Evolutionary conservation across 2,329 filamentous ascomycete genomes (phyloP).

Genomic region (Colletotrichum cereale): DNA sequence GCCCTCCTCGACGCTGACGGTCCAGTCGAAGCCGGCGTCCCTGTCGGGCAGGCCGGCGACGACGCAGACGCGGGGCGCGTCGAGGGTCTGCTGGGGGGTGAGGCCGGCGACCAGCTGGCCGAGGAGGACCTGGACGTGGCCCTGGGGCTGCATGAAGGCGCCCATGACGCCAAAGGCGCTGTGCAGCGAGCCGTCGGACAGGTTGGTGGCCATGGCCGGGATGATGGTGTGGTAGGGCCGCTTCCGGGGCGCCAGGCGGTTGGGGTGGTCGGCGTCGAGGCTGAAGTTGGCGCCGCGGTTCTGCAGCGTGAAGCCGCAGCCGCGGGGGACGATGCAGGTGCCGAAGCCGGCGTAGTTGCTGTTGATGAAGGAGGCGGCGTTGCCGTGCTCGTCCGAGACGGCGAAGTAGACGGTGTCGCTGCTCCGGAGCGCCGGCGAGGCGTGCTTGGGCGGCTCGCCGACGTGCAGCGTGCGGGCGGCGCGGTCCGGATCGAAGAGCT

Average conservation of each 20-base stretch:
- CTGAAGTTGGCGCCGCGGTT: conserved; percentile 92
- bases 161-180: conserved; percentile 97
- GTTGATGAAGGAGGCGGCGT: conserved; percentile 97
- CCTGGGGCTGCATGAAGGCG: conserved; percentile 98
- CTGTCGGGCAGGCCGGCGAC: conserved; percentile 77
- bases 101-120: conserved; percentile 88
- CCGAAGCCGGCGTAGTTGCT: conserved; percentile 93
- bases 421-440: conserved; percentile 81
- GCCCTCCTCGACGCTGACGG: conserved; percentile 85
- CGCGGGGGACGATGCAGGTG: conserved; percentile 84
- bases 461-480: conserved; percentile 74
- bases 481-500: conserved; percentile 68
- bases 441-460: conserved; percentile 65
- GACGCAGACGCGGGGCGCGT: conserved; percentile 92
- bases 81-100: conserved; percentile 88
- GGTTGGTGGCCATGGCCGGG: conserved; percentile 87
- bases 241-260: conserved; percentile 83
- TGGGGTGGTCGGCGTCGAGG: conserved; percentile 79
- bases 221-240: conserved; percentile 98
- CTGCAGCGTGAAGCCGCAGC: conserved; percentile 93
- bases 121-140: conserved; percentile 91
- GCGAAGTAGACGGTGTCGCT: conserved; percentile 97
- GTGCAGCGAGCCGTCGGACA: conserved; percentile 79
- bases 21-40: conserved; percentile 69
- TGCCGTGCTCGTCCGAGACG: conserved; percentile 83